Evolutionary conservation across 2,329 filamentous ascomycete genomes (phyloP), one percentile per base, ranked within the genome.

Genomic region (Oidium heveae): DNA sequence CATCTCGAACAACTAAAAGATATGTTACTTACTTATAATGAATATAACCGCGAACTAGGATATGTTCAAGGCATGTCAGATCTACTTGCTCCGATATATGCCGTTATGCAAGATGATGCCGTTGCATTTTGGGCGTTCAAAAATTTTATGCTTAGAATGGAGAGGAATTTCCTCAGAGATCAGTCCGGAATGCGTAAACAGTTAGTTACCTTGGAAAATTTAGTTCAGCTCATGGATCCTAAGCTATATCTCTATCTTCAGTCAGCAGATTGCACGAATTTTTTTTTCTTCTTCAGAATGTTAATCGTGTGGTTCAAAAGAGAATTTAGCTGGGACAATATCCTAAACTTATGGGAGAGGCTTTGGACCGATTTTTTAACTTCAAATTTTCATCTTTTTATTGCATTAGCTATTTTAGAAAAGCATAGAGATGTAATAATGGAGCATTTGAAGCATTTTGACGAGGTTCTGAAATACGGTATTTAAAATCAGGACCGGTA

Each of bases 201-300:
- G 67, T 80, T 98, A 2, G 72, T 86, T 41, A 87, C 89, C 0
- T 77, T 98, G 3, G 88, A 98, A 64, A 87, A 98, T 59, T 80
- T 98, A 0, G 87, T 96, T 13, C 87, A 94, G 65, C 85, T 98
- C 56, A 88, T 98, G 79, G 91, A 98, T 61, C 91, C 93, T 0
- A 84, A 87, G 65, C 78, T 98, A 8, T 96, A 95, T 68, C 74
- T 84, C 1, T 91, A 98, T 62, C 76, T 98, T 0, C 79, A 94
- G 66, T 80, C 77, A 16, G 85, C 88, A 20, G 93, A 98, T 63
- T 93, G 84, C 63, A 98, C 91, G 24, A 98, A 98, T 67, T 98
- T 98, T 68, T 98, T 98, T 69, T 98, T 98, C 72, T 96, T 98
- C 72, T 98, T 96, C 77, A 84, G 91, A 57, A 96, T 96, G 91